Evolutionary conservation across 768 basidiomycete species (phyloP).

Genomic region (Gelatoporia subvermispora): DNA sequence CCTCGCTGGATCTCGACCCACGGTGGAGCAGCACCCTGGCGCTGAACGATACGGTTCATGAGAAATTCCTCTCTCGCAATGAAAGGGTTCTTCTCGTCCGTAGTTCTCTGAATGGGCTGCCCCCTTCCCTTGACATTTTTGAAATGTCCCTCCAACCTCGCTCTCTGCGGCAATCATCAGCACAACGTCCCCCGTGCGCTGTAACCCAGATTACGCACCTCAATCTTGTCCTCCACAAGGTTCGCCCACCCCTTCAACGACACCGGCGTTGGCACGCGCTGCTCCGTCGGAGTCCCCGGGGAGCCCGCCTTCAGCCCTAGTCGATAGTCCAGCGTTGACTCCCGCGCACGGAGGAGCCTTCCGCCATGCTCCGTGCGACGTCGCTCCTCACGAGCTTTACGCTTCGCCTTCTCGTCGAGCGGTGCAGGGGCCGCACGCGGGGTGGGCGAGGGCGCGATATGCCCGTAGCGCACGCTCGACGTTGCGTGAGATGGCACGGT

Average conservation of each 20-base stretch:
- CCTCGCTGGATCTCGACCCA: slow-evolving; percentile 83
- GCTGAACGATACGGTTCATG: slow-evolving; percentile 81
- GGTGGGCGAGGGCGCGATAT: slow-evolving; percentile 29
- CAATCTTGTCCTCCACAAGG: slow-evolving; percentile 75
- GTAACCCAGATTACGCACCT: slow-evolving; percentile 38
- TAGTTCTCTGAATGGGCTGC: slow-evolving; percentile 39
- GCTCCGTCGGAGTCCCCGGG: slow-evolving; percentile 7
- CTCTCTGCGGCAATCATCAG: slow-evolving; percentile 40
- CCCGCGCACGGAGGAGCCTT: slow-evolving; percentile 57
- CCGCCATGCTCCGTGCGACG: slow-evolving; percentile 51
- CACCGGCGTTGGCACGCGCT: slow-evolving; percentile 46
- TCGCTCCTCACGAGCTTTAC: slow-evolving; percentile 43
- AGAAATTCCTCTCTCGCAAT: slow-evolving; percentile 76
- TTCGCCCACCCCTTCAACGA: slow-evolving; percentile 70
- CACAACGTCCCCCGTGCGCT: neutral
- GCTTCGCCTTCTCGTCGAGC: slow-evolving; percentile 35
- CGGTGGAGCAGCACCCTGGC: slow-evolving; percentile 77
- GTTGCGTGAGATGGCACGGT: slow-evolving; percentile 51
- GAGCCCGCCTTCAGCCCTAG: slow-evolving; percentile 45
- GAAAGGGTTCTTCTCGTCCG: slow-evolving; percentile 54
- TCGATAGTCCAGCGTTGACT: slow-evolving; percentile 73
- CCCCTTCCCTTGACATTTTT: slow-evolving; percentile 67
- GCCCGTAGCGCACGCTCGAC: slow-evolving; percentile 50
- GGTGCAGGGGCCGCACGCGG: slow-evolving; percentile 12
- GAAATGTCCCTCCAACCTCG: slow-evolving; percentile 63